These are phyloP conservation scores for Saccharomycopsis crataegensis DNA, from an alignment of 1,139 yeast genomes.

Conservation along the genomic window DNA sequence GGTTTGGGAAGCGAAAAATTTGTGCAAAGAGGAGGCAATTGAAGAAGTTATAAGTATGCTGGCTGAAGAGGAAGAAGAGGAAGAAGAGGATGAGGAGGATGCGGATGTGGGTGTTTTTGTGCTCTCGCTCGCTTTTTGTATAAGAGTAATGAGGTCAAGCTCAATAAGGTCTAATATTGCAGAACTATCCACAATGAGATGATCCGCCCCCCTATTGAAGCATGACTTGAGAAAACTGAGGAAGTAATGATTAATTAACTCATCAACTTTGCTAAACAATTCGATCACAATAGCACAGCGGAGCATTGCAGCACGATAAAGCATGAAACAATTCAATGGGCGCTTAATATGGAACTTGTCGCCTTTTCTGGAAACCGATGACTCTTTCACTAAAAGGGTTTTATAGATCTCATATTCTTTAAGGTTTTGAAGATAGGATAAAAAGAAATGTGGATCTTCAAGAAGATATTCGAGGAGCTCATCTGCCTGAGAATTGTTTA, in stretches of 20 bases:
- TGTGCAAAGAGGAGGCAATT: too few species aligned
- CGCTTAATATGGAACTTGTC: slow-evolving; percentile 13
- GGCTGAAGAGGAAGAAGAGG: too few species aligned
- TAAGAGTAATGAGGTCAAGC: background rate
- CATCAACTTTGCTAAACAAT: slow-evolving; percentile 6
- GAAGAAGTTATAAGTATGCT: too few species aligned
- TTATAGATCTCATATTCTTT: slow-evolving; percentile 4
- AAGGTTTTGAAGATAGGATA: background rate
- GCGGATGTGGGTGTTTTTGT: background rate
- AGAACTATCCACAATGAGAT: background rate
- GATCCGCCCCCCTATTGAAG: background rate
- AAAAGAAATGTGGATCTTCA: background rate
- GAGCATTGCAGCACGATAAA: slow-evolving; percentile 15
- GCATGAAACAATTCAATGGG: slow-evolving; percentile 18
- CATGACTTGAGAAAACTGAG: background rate
- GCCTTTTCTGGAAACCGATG: background rate
- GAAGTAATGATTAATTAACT: slow-evolving; percentile 3
- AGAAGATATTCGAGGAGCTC: background rate
- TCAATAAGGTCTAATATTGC: background rate
- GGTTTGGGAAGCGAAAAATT: background rate
- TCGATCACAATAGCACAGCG: slow-evolving; percentile 11
- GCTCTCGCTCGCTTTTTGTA: background rate
- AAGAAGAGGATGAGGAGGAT: too few species aligned
- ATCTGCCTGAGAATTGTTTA: background rate
- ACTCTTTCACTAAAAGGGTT: slow-evolving; percentile 1